Evolutionary conservation across 352 stramenopile genomes (phyloP).

Genomic region (Phytophthora colocasiae): DNA sequence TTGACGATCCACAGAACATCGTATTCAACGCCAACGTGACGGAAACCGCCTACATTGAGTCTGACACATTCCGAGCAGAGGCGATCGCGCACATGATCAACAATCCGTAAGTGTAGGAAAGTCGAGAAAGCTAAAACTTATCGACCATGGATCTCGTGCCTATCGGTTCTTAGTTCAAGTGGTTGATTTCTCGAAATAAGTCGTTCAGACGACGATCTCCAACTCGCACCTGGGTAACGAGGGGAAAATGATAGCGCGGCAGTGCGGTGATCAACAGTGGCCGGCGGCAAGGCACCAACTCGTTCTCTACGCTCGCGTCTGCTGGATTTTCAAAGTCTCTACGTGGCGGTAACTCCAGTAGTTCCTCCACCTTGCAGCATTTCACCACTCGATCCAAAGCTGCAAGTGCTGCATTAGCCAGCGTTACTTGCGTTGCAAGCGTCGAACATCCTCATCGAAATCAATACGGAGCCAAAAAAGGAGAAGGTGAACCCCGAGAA

Average conservation of each 20-base stretch:
- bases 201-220: too few relatives aligned
- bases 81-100: slow-evolving; percentile 20
- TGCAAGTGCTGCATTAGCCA: slow-evolving; percentile 1
- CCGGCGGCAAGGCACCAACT: too few relatives aligned
- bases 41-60: slow-evolving; percentile 21
- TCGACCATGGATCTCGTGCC: too few relatives aligned
- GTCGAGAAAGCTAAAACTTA: too few relatives aligned
- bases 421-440: slow-evolving; percentile 21
- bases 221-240: too few relatives aligned
- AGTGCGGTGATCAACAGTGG: too few relatives aligned
- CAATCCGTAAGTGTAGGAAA: background rate
- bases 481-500: too few relatives aligned
- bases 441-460: slow-evolving; percentile 28
- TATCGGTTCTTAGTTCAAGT: too few relatives aligned
- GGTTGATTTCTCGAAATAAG: too few relatives aligned
- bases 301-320: background rate
- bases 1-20: slow-evolving; percentile 27
- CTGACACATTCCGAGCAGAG: slow-evolving; percentile 27
- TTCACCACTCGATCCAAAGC: slow-evolving; percentile 22
- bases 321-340: slow-evolving; percentile 1
- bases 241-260: too few relatives aligned
- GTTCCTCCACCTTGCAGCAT: background rate
- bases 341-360: background rate
- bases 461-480: slow-evolving; percentile 15
- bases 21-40: slow-evolving; percentile 33